Conservation (phyloP, 768 basidiomycete species). For the Hygrophoropsis aurantiaca region DNA sequence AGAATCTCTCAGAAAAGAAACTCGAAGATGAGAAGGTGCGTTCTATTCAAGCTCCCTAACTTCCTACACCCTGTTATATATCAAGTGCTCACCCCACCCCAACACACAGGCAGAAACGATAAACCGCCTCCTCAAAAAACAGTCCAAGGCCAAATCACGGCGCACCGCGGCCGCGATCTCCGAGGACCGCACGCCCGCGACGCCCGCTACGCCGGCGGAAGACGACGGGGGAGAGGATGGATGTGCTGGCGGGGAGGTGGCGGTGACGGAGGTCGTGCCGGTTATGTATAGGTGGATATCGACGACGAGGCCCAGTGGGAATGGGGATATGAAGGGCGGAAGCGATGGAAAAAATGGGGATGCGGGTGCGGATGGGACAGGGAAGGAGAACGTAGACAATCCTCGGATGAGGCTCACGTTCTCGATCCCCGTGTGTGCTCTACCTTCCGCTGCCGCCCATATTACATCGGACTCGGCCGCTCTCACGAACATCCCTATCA, state of each 20-base stretch:
- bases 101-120: conserved; percentile 74
- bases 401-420: conserved; percentile 57
- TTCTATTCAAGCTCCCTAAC: not conserved
- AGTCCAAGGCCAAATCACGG: conserved; percentile 65
- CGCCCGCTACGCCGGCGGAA: conserved; percentile 26
- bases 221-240: too few relatives aligned
- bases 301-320: conserved; percentile 36
- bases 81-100: not conserved
- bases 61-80: not conserved
- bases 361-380: too few relatives aligned
- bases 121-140: conserved; percentile 85
- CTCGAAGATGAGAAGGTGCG: conserved; percentile 81
- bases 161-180: conserved; percentile 50
- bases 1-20: conserved; percentile 79
- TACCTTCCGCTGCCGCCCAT: conserved; percentile 16
- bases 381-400: conserved; percentile 4
- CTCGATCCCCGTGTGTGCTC: conserved; percentile 46
- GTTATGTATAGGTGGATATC: conserved; percentile 77
- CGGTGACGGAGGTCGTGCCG: conserved; percentile 41
- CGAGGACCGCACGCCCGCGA: conserved; percentile 42
- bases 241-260: conserved; percentile 18
- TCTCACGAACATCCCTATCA: too few relatives aligned
- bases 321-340: conserved; percentile 4
- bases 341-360: too few relatives aligned
- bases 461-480: too few relatives aligned